Evolutionary conservation across 1,284 basidiomycete genomes (phyloP), one percentile per base, ranked within the genome.

Genomic region (Porodaedalea pini): DNA sequence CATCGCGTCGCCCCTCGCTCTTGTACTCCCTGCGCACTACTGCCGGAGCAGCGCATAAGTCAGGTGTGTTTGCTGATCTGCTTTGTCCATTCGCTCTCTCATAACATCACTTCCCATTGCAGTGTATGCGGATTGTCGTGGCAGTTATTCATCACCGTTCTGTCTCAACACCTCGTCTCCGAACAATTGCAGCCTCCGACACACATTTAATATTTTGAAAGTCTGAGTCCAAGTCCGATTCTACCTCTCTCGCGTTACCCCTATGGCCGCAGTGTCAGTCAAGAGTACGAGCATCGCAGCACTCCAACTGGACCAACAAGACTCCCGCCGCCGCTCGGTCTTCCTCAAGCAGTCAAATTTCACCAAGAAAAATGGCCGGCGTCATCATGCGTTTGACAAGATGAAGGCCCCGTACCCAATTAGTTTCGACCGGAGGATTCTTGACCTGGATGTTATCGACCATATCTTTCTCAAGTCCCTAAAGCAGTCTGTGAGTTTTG

Each of bases 341-440:
- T 61, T 64, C 19, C 47, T 59, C 44, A 85, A 80, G 68, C 83
- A 85, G 66, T 76, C 75, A 56, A 77, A 79, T 51, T 85, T 85
- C 66, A 64, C 76, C 32, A 67, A 72, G 64, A 86, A 83, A 64
- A 67, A 84, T 66, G 85, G 85, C 43, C 79, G 79, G 47, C 77
- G 75, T 56, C 81, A 86, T 54, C 86, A 89, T 67, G 74, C 78
- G 6, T 83, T 82, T 64, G 83, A 83, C 61, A 77, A 77, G 41
- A 85, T 88, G 68, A 89, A 88, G 71, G 87, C 84, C 1, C 88
- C 88, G 0, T 87, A 72, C 70, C 86, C 87, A 0, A 66, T 85
- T 39, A 83, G 81, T 17, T 89, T 88, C 67, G 82, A 88, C 67
- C 75, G 75, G 57, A 70, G 81, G 44, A 72, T 86, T 56, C 71